Conservation (phyloP, 495 filamentous ascomycete genomes). For the Aspergillus ostianus region DNA sequence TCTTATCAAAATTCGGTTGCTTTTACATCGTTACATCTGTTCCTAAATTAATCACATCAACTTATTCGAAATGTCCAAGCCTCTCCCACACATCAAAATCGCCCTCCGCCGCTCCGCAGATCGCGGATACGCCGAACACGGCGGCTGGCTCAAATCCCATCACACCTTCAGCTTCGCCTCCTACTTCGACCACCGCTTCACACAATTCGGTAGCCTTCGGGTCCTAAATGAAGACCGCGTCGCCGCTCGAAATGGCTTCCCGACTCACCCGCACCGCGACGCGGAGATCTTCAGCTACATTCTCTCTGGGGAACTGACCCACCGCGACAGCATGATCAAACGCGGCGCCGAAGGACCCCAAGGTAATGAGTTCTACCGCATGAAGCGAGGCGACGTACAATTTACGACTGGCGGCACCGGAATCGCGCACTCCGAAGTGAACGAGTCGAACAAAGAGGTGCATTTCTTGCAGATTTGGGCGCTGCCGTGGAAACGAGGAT, state of each 20-base stretch:
- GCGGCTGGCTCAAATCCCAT: conserved; percentile 81
- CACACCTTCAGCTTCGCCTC: conserved; percentile 79
- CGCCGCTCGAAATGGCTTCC: conserved; percentile 64
- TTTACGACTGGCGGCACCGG: conserved; percentile 76
- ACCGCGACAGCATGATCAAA: conserved; percentile 71
- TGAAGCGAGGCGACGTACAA: conserved; percentile 76
- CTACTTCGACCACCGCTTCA: conserved; percentile 65
- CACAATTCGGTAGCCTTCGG: conserved; percentile 66
- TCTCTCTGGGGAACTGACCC: conserved; percentile 73
- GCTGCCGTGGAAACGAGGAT: conserved; percentile 63
- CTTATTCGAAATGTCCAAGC: conserved; percentile 44
- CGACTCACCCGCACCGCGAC: conserved; percentile 76
- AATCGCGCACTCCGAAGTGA: conserved; percentile 75
- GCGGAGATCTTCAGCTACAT: conserved; percentile 86
- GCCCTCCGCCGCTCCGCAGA: conserved; percentile 56
- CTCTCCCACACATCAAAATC: conserved; percentile 62
- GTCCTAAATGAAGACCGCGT: conserved; percentile 86
- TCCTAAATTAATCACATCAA: too few species aligned
- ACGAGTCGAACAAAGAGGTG: conserved; percentile 61
- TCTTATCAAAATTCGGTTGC: too few species aligned
- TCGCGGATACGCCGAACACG: conserved; percentile 72
- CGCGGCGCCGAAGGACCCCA: conserved; percentile 53
- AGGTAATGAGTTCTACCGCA: conserved; percentile 61
- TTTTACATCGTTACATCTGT: too few species aligned
- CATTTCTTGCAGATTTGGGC: conserved; percentile 87